Evolutionary conservation across 257 asterid species (phyloP), one percentile per base, ranked within the genome.

Genomic region (Buddleja alternifolia): DNA sequence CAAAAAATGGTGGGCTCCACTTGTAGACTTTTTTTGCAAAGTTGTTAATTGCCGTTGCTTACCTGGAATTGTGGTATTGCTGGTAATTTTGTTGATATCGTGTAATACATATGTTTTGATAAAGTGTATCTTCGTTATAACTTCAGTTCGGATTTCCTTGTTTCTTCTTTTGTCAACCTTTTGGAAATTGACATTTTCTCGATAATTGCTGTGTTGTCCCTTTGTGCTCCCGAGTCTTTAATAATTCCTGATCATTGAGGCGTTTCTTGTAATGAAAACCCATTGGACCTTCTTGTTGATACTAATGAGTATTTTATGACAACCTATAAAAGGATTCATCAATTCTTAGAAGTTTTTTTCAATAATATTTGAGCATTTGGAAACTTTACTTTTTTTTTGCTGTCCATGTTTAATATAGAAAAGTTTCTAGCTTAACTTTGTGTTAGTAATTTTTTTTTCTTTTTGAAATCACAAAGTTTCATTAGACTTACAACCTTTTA

Each of bases 1-100:
- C 66, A 10, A 94, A 86, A 85, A 87, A 70, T 76, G 97, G 99
- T 91, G 73, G 66, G 89, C 51, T 37, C 70, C 29, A 51, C 56
- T 52, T 20, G 47, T 51, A 29, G 29, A 63, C 52, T n/a, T 47
- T 55, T 16, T 52, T 41, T 24, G n/a, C 4, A 14, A 46, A 63
- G 16, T 20, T 54, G 16, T 63, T 4, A 12, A 19, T 62, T 53
- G 8, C 36, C 44, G 24, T 56, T 65, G 52, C 36, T 52, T 54
- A 34, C 7, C 20, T 54, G 42, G 12, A 47, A 41, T 14, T 25
- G 7, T 34, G 37, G 24, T 54, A 37, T 62, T 4, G 23, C 10
- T 23, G 25, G 6, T 61, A 40, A 5, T 25, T 61, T 8, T 24
- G 10, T 60, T 46, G 59, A 44, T 25, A 32, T 48, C 32, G 29